Evolutionary conservation across 1,284 basidiomycete species (phyloP).

Genomic region (Austroboletus novae-zelandiae): DNA sequence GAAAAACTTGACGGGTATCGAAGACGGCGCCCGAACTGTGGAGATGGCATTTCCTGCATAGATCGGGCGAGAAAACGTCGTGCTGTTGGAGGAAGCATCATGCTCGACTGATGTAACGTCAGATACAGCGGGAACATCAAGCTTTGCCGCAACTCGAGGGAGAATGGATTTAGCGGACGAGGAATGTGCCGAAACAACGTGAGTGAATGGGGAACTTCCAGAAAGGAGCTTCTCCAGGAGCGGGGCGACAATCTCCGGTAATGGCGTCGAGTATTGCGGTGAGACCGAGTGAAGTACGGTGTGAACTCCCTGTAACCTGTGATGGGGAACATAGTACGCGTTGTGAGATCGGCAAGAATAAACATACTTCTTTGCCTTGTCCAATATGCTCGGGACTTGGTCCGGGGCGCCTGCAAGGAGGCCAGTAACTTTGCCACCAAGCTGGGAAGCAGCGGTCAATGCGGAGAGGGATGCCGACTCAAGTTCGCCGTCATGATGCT

Average conservation of each 20-base stretch:
- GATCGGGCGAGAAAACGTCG: conserved; percentile 89
- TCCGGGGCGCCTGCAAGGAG: conserved; percentile 78
- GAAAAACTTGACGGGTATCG: conserved; percentile 86
- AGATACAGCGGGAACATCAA: conserved; percentile 86
- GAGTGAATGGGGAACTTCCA: conserved; percentile 64
- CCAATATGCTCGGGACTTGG: conserved; percentile 67
- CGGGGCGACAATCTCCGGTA: conserved; percentile 53
- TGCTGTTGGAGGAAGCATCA: conserved; percentile 66
- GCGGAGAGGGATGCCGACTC: conserved; percentile 88
- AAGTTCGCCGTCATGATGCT: conserved; percentile 82
- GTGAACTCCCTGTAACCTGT: conserved; percentile 48
- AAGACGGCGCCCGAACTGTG: conserved; percentile 78
- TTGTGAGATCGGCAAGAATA: not conserved
- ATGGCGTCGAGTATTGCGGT: conserved; percentile 46
- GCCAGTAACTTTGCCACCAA: conserved; percentile 88
- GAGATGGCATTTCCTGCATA: conserved; percentile 98
- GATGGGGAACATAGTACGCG: conserved; percentile 5
- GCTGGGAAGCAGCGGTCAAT: conserved; percentile 81
- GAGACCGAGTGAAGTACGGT: conserved; percentile 52
- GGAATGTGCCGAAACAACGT: conserved; percentile 73
- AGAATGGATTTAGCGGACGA: conserved; percentile 61
- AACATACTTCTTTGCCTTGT: conserved; percentile 76
- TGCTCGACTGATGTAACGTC: conserved; percentile 87
- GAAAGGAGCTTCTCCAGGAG: conserved; percentile 56
- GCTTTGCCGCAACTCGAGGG: conserved; percentile 86